Evolutionary conservation across 164 flowering plant species (phyloP).

Genomic region (Liriodendron chinense): DNA sequence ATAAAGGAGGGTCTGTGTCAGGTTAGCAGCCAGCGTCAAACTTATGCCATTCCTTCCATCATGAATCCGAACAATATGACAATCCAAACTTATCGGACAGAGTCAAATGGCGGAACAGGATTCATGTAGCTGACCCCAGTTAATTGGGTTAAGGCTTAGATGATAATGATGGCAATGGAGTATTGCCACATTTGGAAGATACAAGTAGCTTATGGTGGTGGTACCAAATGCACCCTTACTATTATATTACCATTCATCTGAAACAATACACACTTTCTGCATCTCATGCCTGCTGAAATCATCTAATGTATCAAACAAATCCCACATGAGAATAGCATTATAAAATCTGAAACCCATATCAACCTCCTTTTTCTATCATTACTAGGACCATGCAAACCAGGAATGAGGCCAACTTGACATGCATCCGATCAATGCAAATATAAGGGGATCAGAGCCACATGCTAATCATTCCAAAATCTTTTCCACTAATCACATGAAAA

Average conservation of each 20-base stretch:
- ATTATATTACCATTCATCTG: neutral
- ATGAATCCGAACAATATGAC: too few relatives aligned
- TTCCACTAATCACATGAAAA: neutral
- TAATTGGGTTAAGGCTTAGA: too few relatives aligned
- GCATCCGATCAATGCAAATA: neutral
- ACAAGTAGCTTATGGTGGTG: too few relatives aligned
- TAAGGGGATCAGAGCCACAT: too few relatives aligned
- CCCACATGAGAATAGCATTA: neutral
- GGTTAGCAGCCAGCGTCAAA: too few relatives aligned
- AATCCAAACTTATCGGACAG: too few relatives aligned
- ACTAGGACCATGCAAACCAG: neutral
- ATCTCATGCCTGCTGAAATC: neutral
- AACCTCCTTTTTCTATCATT: neutral
- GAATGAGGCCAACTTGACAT: neutral
- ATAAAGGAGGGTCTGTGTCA: too few relatives aligned
- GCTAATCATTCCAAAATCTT: neutral
- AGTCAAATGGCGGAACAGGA: too few relatives aligned
- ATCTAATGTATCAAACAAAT: neutral
- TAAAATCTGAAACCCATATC: neutral
- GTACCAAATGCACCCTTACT: too few relatives aligned
- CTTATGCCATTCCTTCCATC: too few relatives aligned
- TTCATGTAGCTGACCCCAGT: too few relatives aligned
- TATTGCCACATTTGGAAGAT: neutral
- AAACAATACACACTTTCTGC: neutral
- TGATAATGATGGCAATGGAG: neutral